Percentiles rank a stretch among this genome's conserved stretches.
Evolutionary conservation across 1,284 basidiomycete species (phyloP).

Genomic region (Omphalotus olearius): DNA sequence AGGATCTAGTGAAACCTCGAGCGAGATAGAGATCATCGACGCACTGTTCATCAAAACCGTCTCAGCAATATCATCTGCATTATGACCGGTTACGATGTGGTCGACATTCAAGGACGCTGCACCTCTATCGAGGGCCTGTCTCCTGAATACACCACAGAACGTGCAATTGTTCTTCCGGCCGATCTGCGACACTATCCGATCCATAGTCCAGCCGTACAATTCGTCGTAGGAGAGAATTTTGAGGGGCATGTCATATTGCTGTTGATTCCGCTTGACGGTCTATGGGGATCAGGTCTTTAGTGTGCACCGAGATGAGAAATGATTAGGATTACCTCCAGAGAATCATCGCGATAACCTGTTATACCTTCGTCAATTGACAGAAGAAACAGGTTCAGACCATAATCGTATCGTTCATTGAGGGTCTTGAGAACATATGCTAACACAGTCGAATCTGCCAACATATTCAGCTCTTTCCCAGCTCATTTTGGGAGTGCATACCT

Average conservation of each 20-base stretch:
- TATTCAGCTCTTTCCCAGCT: conserved; percentile 5
- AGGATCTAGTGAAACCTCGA: too few relatives aligned
- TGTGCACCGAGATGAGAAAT: too few relatives aligned
- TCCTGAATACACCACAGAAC: conserved; percentile 96
- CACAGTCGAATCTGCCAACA: conserved; percentile 86
- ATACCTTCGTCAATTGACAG: conserved; percentile 99
- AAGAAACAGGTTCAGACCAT: conserved; percentile 88
- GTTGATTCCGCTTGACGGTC: conserved; percentile 97
- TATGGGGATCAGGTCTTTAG: conserved; percentile 28
- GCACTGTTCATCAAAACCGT: conserved; percentile 98
- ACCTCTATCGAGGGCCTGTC: conserved; percentile 94
- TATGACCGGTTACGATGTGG: conserved; percentile 98
- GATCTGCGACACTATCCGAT: conserved; percentile 88
- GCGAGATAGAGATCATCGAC: conserved; percentile 25
- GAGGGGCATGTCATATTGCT: conserved; percentile 92
- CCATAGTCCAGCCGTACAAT: conserved; percentile 99
- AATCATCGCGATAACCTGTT: conserved; percentile 97
- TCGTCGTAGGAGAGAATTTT: conserved; percentile 97
- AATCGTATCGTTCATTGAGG: conserved; percentile 91
- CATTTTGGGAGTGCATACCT: conserved; percentile 44
- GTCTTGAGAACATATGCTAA: conserved; percentile 96
- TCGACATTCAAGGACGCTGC: conserved; percentile 88
- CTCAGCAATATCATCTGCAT: conserved; percentile 98
- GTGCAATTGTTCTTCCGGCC: conserved; percentile 99
- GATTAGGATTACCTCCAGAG: conserved; percentile 81